Evolutionary conservation across 257 asterid species (phyloP), one percentile per base, ranked within the genome.

Genomic region (Linderniella brevidens): DNA sequence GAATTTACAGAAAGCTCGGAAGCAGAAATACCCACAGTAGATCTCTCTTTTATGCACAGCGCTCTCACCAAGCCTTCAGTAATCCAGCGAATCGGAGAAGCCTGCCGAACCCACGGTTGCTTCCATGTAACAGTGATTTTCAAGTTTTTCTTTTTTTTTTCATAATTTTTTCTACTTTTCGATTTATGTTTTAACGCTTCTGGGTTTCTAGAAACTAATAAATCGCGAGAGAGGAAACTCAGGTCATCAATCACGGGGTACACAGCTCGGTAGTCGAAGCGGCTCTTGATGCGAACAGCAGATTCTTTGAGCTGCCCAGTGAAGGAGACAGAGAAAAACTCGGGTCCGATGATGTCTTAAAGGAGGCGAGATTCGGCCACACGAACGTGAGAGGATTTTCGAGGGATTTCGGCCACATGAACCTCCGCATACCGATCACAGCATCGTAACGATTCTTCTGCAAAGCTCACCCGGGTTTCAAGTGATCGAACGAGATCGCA

Each of bases 391-490:
- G 62, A 40, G 59, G 46, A 8, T 48, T 53, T 50, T 57, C 59
- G 0, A 64, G 71, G 56, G 68, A 64, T 15, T 61, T 69, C 7
- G 70, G 70, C 10, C 0, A 1, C n/a, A n/a, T n/a, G n/a, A n/a
- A 19, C 13, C 56, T 12, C 52, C 70, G 4, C 76, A 73, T 18
- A 54, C 77, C 4, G 71, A 65, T 54, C 73, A 65, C 50, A 51
- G 53, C 55, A 46, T 73, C 60, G 60, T 66, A 40, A 69, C 74
- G 6, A 45, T 63, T 42, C 52, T 73, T 13, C 19, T 68, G 9
- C 68, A 68, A 56, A 68, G 62, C 20, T 43, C 52, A 3, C 58
- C 70, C 0, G 75, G 79, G 8, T 68, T 72, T 11, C 54, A 68
- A n/a, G 37, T 61, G 11, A 9, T 25, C 4, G 32, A 6, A 3